Conservation (phyloP, 1,139 yeast genomes). For the Candida frijolesensis region DNA sequence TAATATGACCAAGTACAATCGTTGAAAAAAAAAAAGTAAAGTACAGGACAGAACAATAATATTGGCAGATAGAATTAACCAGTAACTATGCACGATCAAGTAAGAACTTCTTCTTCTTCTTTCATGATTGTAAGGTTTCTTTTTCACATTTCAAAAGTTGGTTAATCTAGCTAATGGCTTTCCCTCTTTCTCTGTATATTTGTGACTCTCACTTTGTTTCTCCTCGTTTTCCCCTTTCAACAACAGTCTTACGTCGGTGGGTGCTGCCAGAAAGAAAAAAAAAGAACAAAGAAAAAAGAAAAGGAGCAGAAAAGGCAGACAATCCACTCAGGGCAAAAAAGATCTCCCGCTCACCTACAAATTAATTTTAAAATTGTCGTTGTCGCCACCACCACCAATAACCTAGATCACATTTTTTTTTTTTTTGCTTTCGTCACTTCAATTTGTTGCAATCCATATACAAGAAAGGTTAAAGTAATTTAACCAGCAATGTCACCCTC, state of each 20-base stretch:
- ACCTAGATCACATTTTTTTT: not conserved
- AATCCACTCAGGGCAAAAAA: not conserved
- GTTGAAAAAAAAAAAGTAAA: too few relatives aligned
- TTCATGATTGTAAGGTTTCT: not conserved
- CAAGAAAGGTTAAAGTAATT: not conserved
- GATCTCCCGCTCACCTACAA: not conserved
- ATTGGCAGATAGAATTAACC: too few relatives aligned
- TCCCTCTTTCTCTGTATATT: too few relatives aligned
- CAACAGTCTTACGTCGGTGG: not conserved
- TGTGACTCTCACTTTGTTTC: too few relatives aligned
- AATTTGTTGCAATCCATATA: not conserved
- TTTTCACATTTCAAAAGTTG: not conserved
- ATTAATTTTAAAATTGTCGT: not conserved
- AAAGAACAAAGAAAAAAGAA: not conserved
- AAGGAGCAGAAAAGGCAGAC: not conserved
- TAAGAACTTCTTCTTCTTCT: not conserved
- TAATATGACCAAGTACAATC: not conserved
- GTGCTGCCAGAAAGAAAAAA: not conserved
- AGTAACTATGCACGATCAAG: not conserved
- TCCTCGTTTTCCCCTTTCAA: too few relatives aligned
- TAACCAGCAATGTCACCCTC: slow-evolving; percentile 3
- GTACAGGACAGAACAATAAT: too few relatives aligned
- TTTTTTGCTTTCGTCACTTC: not conserved
- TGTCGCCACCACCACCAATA: slow-evolving; percentile 3
- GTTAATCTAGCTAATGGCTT: not conserved